Base-by-base conservation (phyloP, 2,329 filamentous ascomycete genomes). In the Cladophialophora psammophila region DNA sequence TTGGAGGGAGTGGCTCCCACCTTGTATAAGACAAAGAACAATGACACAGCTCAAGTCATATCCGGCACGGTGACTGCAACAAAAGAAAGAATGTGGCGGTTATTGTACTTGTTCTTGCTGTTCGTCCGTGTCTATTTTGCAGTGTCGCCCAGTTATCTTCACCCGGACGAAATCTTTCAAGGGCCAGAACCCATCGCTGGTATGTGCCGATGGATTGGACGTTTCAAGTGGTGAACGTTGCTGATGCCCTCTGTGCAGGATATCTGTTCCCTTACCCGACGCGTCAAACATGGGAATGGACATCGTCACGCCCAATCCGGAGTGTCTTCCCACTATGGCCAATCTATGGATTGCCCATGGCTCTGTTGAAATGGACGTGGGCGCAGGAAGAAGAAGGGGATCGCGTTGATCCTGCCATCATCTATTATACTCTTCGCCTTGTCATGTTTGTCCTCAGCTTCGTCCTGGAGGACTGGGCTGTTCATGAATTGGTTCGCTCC, bases 131-230 rank as follows among this genome's bases (percentile, higher is more conserved):
- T 98, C 76, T 98, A 94, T 87, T 94, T 98, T 78, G 94, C 95
- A 68, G 83, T 98, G 71, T 94, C 91, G 70, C 92, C 95, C 66
- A 98, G 94, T 84, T 99, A 99, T 80, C 87, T 99, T 55, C 95
- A 99, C 79, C 95, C 95, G 5, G 95, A 99, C 82, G 95, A 99
- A 85, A 95, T 98, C 83, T 99, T 99, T 76, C 95, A 99, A 82
- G 95, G 95, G 40, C 95, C 95, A 15, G 95, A 99, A 83, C 90
- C 98, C 71, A 95, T 98, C 76, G 94, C 94, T 76, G 94, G 94
- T 97, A 87, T 73, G 38, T 15, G 35, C 36, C 38, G 15, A 34
- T 35, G 13, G 15, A 32, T 60, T 60, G 26, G 26, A 26, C 26
- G 7, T 13, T n/a, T 55, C 9, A 36, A 18, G 18, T 10, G 20